These are phyloP conservation scores for Xylogone sp. DNA, from an alignment of 2,329 filamentous ascomycete genomes.

Conservation along the genomic window DNA sequence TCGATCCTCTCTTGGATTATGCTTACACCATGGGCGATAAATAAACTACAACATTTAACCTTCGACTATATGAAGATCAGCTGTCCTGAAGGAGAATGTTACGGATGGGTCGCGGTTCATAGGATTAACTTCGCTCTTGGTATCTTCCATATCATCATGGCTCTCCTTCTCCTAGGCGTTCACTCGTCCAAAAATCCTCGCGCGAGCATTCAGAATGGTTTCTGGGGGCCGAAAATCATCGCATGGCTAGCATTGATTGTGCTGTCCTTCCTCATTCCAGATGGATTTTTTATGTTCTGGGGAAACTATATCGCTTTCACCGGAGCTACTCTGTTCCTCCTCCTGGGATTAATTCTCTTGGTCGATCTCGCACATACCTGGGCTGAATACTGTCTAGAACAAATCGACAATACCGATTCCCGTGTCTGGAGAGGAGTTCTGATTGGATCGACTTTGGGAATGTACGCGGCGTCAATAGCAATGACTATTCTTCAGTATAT, in stretches of 20 bases:
- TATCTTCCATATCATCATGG: constrained; percentile 86
- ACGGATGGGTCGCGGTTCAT: constrained; percentile 94
- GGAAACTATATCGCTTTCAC: constrained; percentile 89
- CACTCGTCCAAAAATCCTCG: constrained; percentile 82
- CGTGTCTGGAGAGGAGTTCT: constrained; percentile 79
- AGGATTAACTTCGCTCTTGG: constrained; percentile 97
- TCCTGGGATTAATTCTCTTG: constrained; percentile 86
- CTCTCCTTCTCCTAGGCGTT: constrained; percentile 80
- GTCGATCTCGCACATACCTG: constrained; percentile 95
- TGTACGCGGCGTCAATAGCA: constrained; percentile 86
- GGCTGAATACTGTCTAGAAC: constrained; percentile 92
- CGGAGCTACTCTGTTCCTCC: constrained; percentile 87
- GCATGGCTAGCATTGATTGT: constrained; percentile 85
- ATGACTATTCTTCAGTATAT: constrained; percentile 98
- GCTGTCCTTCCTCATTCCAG: constrained; percentile 91
- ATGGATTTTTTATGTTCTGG: constrained; percentile 91
- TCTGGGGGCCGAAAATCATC: constrained; percentile 95
- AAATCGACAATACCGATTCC: constrained; percentile 89
- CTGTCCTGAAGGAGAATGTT: constrained; percentile 85
- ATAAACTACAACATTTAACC: constrained; percentile 87
- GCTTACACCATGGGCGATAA: constrained; percentile 97
- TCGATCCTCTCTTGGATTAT: constrained; percentile 98
- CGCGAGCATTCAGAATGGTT: constrained; percentile 92
- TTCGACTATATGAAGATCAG: constrained; percentile 95
- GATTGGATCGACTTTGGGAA: constrained; percentile 86